Conservation (phyloP, 192 early-diverging fungal genomes). For the Haplosporangium gracile region DNA sequence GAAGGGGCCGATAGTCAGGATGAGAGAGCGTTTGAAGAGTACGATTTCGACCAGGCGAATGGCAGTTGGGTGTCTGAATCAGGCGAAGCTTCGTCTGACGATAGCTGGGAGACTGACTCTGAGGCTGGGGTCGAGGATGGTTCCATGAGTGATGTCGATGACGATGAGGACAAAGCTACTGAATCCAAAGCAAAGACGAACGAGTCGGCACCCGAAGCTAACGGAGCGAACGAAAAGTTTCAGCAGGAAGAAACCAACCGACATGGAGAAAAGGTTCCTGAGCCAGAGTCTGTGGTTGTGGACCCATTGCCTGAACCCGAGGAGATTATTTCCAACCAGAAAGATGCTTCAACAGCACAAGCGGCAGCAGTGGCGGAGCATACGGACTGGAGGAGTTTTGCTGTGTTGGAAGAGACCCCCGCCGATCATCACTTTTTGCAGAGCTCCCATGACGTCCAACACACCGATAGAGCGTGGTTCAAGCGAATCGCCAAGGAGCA, state of each 20-base stretch:
- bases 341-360: not conserved
- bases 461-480: constrained; percentile 35
- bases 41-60: constrained; percentile 47
- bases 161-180: constrained; percentile 21
- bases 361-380: not conserved
- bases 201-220: not conserved
- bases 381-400: constrained; percentile 39
- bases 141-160: constrained; percentile 36
- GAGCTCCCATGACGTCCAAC: constrained; percentile 12
- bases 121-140: constrained; percentile 54
- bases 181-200: not conserved
- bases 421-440: constrained; percentile 52
- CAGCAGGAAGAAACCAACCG: not conserved
- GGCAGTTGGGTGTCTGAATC: constrained; percentile 21
- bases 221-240: not conserved
- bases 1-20: constrained; percentile 36
- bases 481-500: constrained; percentile 60
- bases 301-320: constrained; percentile 33
- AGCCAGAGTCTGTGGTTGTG: not conserved
- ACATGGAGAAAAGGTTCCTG: not conserved
- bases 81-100: constrained; percentile 39
- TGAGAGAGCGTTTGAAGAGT: constrained; percentile 53
- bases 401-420: constrained; percentile 41
- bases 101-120: constrained; percentile 60
- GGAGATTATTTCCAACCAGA: constrained; percentile 1